Base-by-base conservation (phyloP, 1,284 basidiomycete genomes). In the Cutaneotrichosporon curvatum region DNA sequence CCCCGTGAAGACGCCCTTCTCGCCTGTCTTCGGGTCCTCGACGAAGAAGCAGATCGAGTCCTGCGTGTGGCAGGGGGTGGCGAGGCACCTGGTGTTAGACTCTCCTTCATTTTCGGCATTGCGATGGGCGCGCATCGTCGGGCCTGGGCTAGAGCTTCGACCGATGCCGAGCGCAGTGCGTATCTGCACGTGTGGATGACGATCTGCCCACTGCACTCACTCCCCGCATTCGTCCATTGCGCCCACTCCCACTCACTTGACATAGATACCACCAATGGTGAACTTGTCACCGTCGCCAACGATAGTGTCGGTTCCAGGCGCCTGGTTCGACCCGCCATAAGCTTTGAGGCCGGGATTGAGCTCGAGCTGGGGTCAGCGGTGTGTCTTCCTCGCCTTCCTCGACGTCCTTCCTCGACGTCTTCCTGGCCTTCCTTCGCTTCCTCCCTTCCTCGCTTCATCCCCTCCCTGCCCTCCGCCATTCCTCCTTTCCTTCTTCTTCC, bases 11-110 rank as follows among this genome's bases (percentile, higher is more conserved):
- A 97, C 88, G 14, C 77, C 85, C 25, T 73, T 68, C 59, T 76
- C 62, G 35, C 82, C 81, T 0, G 81, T 79, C 55, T 80, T 80
- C 31, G 74, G 56, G 72, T 78, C 76, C 33, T 84, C 84, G 46
- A 84, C 77, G 67, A 85, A 80, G 75, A 83, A 97, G 73, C 87
- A 94, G 63, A 94, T 92, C 35, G 89, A 94, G 71, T 97, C 94
- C 65, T 89, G 87, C 1, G 94, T 97, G 68, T 97, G 94, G 71
- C 91, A 95, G 0, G 92, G 94, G 0, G 92, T 98, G 12, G 87
- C 83, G 16, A 91, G 72, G 68, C 85, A 87, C 66, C 86, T 88
- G 39, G 34, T 21, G 37, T 45, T 9, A 48, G 43, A 28, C 22
- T 18, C 4, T 4, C 15, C 21, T 12, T 14, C 21, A 8, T 28